Percentiles rank a stretch among this genome's conserved stretches.
Evolutionary conservation across 1,284 basidiomycete species (phyloP).

Genomic region (Boletus sp.): DNA sequence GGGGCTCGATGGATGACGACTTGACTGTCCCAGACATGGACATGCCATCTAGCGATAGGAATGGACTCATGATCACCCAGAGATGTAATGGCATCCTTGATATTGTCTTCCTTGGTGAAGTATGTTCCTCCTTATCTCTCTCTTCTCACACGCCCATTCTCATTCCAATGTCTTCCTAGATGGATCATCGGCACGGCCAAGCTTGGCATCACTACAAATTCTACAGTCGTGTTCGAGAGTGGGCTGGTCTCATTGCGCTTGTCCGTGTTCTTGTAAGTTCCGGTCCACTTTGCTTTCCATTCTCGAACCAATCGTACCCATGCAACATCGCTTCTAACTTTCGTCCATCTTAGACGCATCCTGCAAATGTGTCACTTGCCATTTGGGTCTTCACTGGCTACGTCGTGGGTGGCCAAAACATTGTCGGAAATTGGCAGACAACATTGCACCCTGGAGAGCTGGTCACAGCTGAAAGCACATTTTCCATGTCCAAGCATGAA

Average conservation of each 20-base stretch:
- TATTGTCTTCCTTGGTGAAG: slow-evolving; percentile 60
- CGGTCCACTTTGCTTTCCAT: no score
- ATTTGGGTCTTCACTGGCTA: slow-evolving; percentile 70
- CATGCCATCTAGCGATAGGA: slow-evolving; percentile 21
- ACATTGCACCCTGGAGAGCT: slow-evolving; percentile 44
- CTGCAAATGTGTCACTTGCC: slow-evolving; percentile 33
- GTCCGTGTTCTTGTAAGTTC: slow-evolving; percentile 52
- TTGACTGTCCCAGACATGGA: slow-evolving; percentile 29
- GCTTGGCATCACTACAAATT: slow-evolving; percentile 65
- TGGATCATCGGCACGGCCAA: slow-evolving; percentile 55
- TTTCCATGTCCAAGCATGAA: slow-evolving; percentile 52
- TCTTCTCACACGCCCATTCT: slow-evolving; percentile 1
- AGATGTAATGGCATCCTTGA: slow-evolving; percentile 58
- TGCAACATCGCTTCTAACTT: slow-evolving; percentile 5
- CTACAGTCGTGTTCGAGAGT: slow-evolving; percentile 65
- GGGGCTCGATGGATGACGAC: slow-evolving; percentile 33
- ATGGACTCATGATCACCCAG: slow-evolving; percentile 34
- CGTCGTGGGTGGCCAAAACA: slow-evolving; percentile 60
- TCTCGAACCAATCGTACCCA: neutral
- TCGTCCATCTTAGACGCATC: slow-evolving; percentile 13
- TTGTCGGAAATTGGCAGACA: slow-evolving; percentile 71
- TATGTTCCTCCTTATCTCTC: slow-evolving; percentile 25
- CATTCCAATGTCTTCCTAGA: slow-evolving; percentile 39
- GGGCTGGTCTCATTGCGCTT: slow-evolving; percentile 71
- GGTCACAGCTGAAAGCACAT: slow-evolving; percentile 59